Evolutionary conservation across 169 alveolate genomes (phyloP).

Genomic region (Eimeria maxima): DNA sequence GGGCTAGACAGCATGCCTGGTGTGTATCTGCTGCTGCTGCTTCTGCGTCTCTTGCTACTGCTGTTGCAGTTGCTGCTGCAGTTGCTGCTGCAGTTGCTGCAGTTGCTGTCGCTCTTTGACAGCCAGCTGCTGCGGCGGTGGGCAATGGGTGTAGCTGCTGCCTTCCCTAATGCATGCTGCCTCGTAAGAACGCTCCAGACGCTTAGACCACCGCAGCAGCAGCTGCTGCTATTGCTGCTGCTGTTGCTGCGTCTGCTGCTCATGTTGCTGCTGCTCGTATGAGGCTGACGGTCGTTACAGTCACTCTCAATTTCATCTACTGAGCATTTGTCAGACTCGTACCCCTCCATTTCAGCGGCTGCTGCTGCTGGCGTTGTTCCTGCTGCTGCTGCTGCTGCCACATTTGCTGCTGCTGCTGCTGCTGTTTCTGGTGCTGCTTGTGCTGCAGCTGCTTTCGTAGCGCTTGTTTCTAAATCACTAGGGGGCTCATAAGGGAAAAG

Average conservation of each 20-base stretch:
- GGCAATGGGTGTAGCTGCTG: slow-evolving; percentile 28
- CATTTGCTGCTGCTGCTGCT: background rate
- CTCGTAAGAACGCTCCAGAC: background rate
- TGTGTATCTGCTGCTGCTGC: slow-evolving; percentile 30
- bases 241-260: slow-evolving; percentile 34
- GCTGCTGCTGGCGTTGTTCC: background rate
- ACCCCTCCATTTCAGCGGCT: background rate
- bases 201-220: background rate
- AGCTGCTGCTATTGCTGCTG: slow-evolving; percentile 10
- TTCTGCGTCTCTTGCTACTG: background rate
- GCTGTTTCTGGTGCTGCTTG: slow-evolving; percentile 8
- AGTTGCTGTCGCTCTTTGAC: slow-evolving; percentile 8
- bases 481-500: background rate
- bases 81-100: slow-evolving; percentile 33
- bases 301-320: background rate
- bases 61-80: slow-evolving; percentile 20
- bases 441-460: background rate
- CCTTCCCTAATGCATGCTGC: slow-evolving; percentile 25
- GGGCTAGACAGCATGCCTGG: slow-evolving; percentile 10
- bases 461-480: background rate
- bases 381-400: background rate
- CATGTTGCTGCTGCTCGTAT: background rate
- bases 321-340: background rate
- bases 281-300: background rate
- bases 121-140: slow-evolving; percentile 53